Base-by-base conservation (phyloP, 2,329 filamentous ascomycete genomes). In the Penicillium sp. region DNA sequence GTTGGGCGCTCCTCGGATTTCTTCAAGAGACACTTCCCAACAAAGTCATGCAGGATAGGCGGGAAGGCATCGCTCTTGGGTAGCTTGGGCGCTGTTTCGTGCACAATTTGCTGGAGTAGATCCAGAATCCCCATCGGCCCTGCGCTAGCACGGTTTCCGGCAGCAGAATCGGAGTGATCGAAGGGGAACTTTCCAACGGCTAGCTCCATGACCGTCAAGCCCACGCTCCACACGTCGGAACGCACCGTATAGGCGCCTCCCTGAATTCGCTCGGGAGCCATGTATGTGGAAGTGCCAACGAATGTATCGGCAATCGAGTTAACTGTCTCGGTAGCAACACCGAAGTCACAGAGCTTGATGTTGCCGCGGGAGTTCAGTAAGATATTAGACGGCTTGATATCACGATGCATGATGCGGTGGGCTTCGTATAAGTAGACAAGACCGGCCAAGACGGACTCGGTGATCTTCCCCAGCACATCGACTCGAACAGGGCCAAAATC, bases 241-340 rank as follows among this genome's bases (percentile, higher is more conserved):
- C 97, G 97, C 69, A 99, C 93, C 0, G 93, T 96, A 77, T 99
- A 99, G 68, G 91, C 92, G 63, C 94, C 92, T 61, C 94, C 94
- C 74, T 97, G 93, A 66, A 99, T 99, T 75, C 94, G 87, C 79
- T 99, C 94, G 0, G 94, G 94, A 0, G 94, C 94, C 94, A 99
- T 99, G 81, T 99, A 99, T 55, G 94, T 99, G 38, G 94, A 97
- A 1, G 94, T 99, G 53, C 94, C 94, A 36, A 99, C 94, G 70
- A 99, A 99, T 0, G 94, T 99, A 72, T 97, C 93, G 51, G 94
- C 94, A 64, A 99, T 92, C 5, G 94, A 97, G 78, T 97, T 97
- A 74, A 97, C 92, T 17, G 97, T 85, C 76, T 99, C 94, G 65
- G 93, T 94, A 5, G 93, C 97, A n/a, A 99, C 94, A 67, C 94